phyloP scores from a whole-genome alignment of 2,329 filamentous ascomycete genomes.

The Epicoccum sorghinum region DNA sequence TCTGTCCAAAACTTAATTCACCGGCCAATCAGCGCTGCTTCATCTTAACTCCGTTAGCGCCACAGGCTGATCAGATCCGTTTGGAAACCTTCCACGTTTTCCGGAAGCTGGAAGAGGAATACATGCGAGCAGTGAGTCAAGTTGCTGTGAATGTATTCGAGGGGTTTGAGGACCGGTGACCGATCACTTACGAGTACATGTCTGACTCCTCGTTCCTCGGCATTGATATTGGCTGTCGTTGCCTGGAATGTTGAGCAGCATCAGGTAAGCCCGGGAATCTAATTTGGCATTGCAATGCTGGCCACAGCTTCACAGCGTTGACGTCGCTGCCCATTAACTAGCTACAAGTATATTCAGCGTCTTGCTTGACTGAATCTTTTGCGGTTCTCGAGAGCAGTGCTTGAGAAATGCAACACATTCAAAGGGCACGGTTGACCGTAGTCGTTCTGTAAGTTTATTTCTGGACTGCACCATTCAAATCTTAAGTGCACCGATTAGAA shows the following conservation, averaged over 20 bases:
- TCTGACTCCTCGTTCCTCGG: conserved; percentile 8
- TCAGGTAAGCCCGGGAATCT: not conserved
- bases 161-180: not conserved
- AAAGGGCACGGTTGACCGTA: too few species aligned
- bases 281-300: not conserved
- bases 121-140: conserved; percentile 9
- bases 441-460: too few species aligned
- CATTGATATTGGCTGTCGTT: not conserved
- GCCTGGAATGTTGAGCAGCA: conserved; percentile 1
- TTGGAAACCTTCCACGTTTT: conserved; percentile 4
- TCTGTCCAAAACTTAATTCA: not conserved
- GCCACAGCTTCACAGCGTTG: not conserved
- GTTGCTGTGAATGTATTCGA: not conserved
- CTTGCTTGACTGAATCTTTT: too few species aligned
- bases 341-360: too few species aligned
- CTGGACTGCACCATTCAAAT: too few species aligned
- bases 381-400: too few species aligned
- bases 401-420: too few species aligned
- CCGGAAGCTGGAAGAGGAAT: conserved; percentile 4
- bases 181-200: not conserved
- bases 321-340: too few species aligned
- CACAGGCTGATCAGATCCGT: not conserved
- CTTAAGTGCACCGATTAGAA: too few species aligned
- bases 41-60: conserved; percentile 6
- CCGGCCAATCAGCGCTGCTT: conserved; percentile 9